A percentile compares a stretch with the other conserved stretches of the same genome.
phyloP scores from a whole-genome alignment of 352 stramenopile species.

The Nothophytophthora sp. region DNA sequence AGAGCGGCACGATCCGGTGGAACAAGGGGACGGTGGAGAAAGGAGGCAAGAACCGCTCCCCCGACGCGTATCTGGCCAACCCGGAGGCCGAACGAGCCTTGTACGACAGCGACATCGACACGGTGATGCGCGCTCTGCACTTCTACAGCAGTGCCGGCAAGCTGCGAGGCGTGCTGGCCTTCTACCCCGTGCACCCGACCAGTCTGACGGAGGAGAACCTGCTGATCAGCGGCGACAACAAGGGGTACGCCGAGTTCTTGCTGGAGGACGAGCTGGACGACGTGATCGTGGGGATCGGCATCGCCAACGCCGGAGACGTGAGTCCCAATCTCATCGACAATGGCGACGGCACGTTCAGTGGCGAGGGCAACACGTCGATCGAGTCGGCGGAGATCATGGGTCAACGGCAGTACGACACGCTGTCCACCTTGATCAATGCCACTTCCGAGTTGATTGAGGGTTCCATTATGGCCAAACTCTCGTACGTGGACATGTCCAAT shows the following conservation, averaged over 20 bases:
- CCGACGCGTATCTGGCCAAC: slow-evolving; percentile 73
- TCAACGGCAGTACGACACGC: slow-evolving; percentile 30
- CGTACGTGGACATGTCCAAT: slow-evolving; percentile 53
- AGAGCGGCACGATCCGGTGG: slow-evolving; percentile 41
- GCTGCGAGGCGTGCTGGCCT: slow-evolving; percentile 64
- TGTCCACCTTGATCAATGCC: slow-evolving; percentile 23
- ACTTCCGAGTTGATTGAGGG: slow-evolving; percentile 27
- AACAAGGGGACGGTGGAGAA: slow-evolving; percentile 32
- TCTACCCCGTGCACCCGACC: slow-evolving; percentile 77
- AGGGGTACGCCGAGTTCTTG: slow-evolving; percentile 54
- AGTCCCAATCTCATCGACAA: slow-evolving; percentile 52
- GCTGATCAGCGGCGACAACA: slow-evolving; percentile 84
- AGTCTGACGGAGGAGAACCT: slow-evolving; percentile 76
- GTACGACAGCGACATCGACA: slow-evolving; percentile 69
- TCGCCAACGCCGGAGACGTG: slow-evolving; percentile 50
- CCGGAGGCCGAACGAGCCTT: slow-evolving; percentile 46
- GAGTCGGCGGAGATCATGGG: slow-evolving; percentile 49
- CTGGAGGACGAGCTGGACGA: slow-evolving; percentile 34
- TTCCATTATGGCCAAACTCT: slow-evolving; percentile 27
- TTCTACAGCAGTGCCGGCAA: slow-evolving; percentile 39
- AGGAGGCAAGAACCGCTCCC: slow-evolving; percentile 71
- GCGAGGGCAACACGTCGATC: slow-evolving; percentile 33
- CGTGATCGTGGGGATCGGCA: slow-evolving; percentile 36
- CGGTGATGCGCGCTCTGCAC: slow-evolving; percentile 63
- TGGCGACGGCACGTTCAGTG: slow-evolving; percentile 44